These are phyloP conservation scores for Fusarium sp. DNA, from an alignment of 2,329 filamentous ascomycete species.

Conservation along the genomic window DNA sequence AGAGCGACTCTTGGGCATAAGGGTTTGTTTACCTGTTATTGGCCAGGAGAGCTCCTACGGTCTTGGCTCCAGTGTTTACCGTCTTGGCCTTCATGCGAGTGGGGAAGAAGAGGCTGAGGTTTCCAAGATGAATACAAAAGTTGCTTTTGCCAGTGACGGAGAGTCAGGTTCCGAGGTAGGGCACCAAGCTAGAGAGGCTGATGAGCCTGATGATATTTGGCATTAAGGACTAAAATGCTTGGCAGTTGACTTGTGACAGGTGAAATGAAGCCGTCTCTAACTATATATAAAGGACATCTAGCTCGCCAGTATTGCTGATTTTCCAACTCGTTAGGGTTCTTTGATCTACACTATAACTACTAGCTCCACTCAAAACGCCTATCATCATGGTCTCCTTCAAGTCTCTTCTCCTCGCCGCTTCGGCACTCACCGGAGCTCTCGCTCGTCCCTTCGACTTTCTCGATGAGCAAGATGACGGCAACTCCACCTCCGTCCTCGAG, in stretches of 20 bases:
- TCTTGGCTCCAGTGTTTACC: conserved; percentile 10
- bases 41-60: neutral
- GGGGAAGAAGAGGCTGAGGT: neutral
- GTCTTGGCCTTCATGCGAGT: neutral
- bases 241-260: neutral
- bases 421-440: conserved; percentile 13
- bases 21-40: too few relatives aligned
- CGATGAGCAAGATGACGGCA: conserved; percentile 15
- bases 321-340: neutral
- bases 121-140: neutral
- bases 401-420: conserved; percentile 9
- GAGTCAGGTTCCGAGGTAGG: neutral
- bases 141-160: neutral
- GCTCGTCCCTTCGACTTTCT: conserved; percentile 24
- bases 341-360: neutral
- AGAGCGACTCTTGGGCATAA: neutral
- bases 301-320: neutral
- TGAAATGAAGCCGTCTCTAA: neutral
- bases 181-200: neutral
- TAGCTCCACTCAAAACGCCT: accelerated
- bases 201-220: neutral
- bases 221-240: neutral
- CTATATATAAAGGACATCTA: neutral
- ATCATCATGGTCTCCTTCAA: conserved; percentile 16
- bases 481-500: conserved; percentile 9